Evolutionary conservation across 2,329 filamentous ascomycete species (phyloP), one percentile per base, ranked within the genome.

Genomic region (Colletotrichum spaethianum): DNA sequence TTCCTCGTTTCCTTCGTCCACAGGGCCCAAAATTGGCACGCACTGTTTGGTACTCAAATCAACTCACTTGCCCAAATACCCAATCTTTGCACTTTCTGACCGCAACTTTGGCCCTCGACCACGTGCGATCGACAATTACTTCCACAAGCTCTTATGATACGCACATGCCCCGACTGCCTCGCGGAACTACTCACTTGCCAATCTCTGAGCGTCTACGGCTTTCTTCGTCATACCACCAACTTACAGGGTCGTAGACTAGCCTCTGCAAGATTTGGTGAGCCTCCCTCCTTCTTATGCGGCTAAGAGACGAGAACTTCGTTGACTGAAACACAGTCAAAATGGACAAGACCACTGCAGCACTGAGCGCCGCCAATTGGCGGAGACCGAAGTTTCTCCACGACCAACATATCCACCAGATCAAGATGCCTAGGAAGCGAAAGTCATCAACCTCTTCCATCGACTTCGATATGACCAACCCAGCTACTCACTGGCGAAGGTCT

Each of bases 341-440:
- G 26, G 64, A 68, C 14, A 74, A 70, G 38, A 11, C 50, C 33
- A 48, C 23, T 11, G 23, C 57, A 36, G 60, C 55, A n/a, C 44
- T 65, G 2, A 38, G 36, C 7, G 48, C 59, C 18, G 40, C 52
- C 9, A 72, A 73, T 20, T 72, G 72, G 69, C 64, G 72, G n/a
- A 63, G 59, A 46, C 53, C 63, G 5, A 40, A 60, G 8, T n/a
- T 36, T 36, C 44, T 48, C 9, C 36, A 33, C 11, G 26, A 62
- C 40, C 23, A 57, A 23, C 40, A 67, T n/a, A n/a, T 4, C 38
- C 42, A 42, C 11, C 38, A 46, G 9, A 31, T 38, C 33, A 46
- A n/a, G 16, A 20, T 53, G 8, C 28, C 33, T 38, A 63, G 63
- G 26, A 72, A n/a, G 14, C 62, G 63, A 26, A 55, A 60, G 46